phyloP scores from a whole-genome alignment of 169 alveolate species.

The Blepharisma undulans region DNA sequence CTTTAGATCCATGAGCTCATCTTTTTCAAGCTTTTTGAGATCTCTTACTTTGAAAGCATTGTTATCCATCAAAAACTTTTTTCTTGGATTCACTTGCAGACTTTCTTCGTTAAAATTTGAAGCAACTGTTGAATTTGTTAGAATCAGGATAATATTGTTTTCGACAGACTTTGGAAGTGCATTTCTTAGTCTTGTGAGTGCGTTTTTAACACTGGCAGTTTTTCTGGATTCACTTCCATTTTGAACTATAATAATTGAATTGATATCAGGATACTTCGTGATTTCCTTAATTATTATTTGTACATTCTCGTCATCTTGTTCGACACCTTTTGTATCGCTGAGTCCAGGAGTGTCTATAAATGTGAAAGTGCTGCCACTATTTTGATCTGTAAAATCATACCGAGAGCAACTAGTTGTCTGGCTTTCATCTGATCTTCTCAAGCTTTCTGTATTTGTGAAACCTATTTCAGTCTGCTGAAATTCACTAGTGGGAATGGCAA shows the following conservation, averaged over 20 bases:
- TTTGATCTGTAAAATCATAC: neutral
- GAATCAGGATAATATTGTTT: neutral
- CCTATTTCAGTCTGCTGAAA: neutral
- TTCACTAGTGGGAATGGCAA: neutral
- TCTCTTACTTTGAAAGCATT: neutral
- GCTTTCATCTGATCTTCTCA: neutral
- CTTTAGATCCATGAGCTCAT: neutral
- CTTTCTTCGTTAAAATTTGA: neutral
- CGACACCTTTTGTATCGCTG: neutral
- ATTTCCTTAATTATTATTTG: neutral
- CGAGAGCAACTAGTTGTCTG: neutral
- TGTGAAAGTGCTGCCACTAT: neutral
- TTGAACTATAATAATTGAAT: neutral
- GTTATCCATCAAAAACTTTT: neutral
- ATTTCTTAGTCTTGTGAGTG: neutral
- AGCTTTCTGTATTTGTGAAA: neutral
- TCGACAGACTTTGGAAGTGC: neutral
- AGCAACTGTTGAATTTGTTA: neutral
- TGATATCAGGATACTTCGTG: neutral
- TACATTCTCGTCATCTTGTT: neutral
- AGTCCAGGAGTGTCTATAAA: slow-evolving; percentile 14
- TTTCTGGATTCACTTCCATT: neutral
- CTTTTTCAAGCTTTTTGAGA: neutral
- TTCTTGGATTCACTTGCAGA: neutral
- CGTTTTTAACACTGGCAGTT: neutral